Evolutionary conservation across 345 rosid genomes (phyloP).

Genomic region (Salix viminalis): DNA sequence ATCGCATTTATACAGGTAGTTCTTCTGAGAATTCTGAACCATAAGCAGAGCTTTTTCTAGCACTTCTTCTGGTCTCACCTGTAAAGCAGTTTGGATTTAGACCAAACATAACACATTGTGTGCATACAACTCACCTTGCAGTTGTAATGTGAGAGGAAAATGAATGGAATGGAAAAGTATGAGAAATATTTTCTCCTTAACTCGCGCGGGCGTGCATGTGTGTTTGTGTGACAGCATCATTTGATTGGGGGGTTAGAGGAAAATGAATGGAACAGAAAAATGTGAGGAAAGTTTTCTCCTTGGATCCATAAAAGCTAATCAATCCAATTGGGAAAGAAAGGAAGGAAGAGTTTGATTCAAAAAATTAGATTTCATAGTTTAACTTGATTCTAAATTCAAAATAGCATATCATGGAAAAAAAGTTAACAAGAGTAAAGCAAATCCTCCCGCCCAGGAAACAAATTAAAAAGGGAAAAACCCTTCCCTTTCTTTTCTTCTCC

Average conservation of each 20-base stretch:
- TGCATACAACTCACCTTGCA: neutral
- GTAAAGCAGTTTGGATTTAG: slow-evolving; percentile 17
- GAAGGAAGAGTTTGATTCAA: neutral
- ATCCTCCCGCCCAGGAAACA: neutral
- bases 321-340: neutral
- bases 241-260: neutral
- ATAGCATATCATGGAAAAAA: neutral
- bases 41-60: slow-evolving; percentile 80
- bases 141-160: neutral
- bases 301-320: too few species aligned
- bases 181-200: neutral
- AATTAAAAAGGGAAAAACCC: neutral
- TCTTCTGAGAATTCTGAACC: slow-evolving; percentile 85
- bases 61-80: slow-evolving; percentile 98
- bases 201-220: neutral
- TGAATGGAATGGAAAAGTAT: neutral
- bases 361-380: neutral
- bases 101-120: slow-evolving; percentile 1
- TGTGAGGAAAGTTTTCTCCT: neutral
- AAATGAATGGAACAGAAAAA: neutral
- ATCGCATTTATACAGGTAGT: slow-evolving; percentile 92
- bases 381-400: neutral
- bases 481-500: neutral
- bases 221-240: neutral
- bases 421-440: neutral